Evolutionary conservation across 1,284 basidiomycete genomes (phyloP).

Genomic region (Heterobasidion occidentale): DNA sequence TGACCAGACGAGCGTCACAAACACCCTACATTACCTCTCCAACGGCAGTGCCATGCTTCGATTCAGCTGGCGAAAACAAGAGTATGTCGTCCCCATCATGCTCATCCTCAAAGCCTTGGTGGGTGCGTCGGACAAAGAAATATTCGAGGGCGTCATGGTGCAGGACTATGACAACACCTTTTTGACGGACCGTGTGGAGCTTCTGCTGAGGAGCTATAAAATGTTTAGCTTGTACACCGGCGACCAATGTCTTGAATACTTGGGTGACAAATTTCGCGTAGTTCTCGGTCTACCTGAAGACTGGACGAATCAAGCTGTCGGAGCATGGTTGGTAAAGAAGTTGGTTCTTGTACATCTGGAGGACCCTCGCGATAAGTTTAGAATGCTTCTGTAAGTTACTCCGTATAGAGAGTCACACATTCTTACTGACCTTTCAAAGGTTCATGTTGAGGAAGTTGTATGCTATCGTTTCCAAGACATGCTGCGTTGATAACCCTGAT

Average conservation of each 20-base stretch:
- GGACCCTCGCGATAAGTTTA: slow-evolving; percentile 90
- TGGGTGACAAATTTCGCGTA: slow-evolving; percentile 97
- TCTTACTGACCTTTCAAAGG: slow-evolving; percentile 29
- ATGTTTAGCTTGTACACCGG: slow-evolving; percentile 84
- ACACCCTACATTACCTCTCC: slow-evolving; percentile 94
- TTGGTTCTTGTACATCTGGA: slow-evolving; percentile 89
- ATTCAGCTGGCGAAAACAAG: slow-evolving; percentile 97
- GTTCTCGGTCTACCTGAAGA: slow-evolving; percentile 92
- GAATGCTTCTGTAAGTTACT: slow-evolving; percentile 79
- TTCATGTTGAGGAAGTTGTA: slow-evolving; percentile 99
- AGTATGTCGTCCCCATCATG: slow-evolving; percentile 98
- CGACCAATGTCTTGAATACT: slow-evolving; percentile 90
- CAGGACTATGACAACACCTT: slow-evolving; percentile 97
- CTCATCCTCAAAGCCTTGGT: slow-evolving; percentile 93
- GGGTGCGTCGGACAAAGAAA: slow-evolving; percentile 93
- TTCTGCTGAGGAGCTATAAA: slow-evolving; percentile 97
- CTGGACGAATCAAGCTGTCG: slow-evolving; percentile 81
- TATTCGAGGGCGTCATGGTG: slow-evolving; percentile 97
- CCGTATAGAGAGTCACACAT: neutral
- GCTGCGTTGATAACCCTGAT: slow-evolving; percentile 95
- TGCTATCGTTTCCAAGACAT: slow-evolving; percentile 84
- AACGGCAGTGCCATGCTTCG: slow-evolving; percentile 95
- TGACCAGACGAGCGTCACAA: slow-evolving; percentile 90
- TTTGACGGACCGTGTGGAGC: slow-evolving; percentile 94
- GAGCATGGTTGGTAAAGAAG: slow-evolving; percentile 80